Evolutionary conservation across 352 stramenopile species (phyloP).

Genomic region (Albugo laibachii): DNA sequence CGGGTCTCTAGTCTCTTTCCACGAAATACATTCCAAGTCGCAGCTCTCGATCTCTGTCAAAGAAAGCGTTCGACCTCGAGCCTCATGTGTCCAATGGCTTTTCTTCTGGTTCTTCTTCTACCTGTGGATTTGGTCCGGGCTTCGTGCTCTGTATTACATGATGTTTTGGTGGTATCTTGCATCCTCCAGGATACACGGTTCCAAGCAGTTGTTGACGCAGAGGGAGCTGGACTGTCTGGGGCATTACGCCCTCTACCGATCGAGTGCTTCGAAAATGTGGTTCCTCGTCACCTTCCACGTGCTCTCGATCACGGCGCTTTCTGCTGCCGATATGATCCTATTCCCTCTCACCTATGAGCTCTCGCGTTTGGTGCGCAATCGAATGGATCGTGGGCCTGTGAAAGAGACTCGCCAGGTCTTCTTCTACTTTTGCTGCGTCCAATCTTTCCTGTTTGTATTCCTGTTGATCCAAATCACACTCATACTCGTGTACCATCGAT

Average conservation of each 20-base stretch:
- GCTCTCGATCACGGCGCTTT: slow-evolving; percentile 18
- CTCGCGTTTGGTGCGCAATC: slow-evolving; percentile 15
- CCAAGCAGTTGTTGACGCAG: not conserved
- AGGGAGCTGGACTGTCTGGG: not conserved
- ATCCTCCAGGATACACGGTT: slow-evolving; percentile 1
- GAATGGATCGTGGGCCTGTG: slow-evolving; percentile 13
- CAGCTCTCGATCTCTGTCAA: too few species aligned
- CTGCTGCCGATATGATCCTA: slow-evolving; percentile 24
- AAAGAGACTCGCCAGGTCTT: not conserved
- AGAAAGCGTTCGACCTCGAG: not conserved
- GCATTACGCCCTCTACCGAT: not conserved
- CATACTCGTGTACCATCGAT: not conserved
- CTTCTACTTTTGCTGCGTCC: slow-evolving; percentile 17
- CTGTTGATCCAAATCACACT: slow-evolving; percentile 11
- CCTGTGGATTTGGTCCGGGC: slow-evolving; percentile 33
- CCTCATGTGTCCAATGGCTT: slow-evolving; percentile 22
- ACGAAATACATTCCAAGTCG: too few species aligned
- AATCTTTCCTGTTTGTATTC: slow-evolving; percentile 16
- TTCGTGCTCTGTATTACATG: slow-evolving; percentile 24
- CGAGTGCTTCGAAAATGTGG: slow-evolving; percentile 7
- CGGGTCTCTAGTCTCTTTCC: too few species aligned
- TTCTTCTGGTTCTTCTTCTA: slow-evolving; percentile 43
- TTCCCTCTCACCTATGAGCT: slow-evolving; percentile 24
- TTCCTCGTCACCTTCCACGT: slow-evolving; percentile 17
- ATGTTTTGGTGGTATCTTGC: slow-evolving; percentile 13